These are phyloP conservation scores for Adansonia gregorii DNA, from an alignment of 441 rosid genomes.

Conservation along the genomic window DNA sequence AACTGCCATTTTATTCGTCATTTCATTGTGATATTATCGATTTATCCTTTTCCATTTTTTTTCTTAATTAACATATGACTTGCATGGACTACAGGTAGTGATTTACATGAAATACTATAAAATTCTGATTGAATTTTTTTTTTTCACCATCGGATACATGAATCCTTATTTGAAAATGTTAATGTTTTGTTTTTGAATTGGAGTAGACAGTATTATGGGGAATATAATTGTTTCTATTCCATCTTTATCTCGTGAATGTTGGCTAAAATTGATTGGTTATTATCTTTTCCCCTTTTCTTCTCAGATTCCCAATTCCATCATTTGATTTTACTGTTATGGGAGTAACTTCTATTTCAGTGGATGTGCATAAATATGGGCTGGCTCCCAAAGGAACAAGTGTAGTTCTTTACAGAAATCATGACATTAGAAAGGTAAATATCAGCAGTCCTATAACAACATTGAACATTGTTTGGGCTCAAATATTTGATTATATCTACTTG, in stretches of 20 bases:
- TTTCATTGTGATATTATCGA: not conserved
- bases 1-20: not conserved
- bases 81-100: constrained; percentile 13
- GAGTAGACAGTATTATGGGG: not conserved
- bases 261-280: constrained; percentile 5
- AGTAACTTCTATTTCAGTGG: constrained; percentile 89
- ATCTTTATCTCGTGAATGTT: not conserved
- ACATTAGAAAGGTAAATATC: constrained; percentile 77
- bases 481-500: constrained; percentile 6
- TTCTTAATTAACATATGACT: not conserved
- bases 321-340: constrained; percentile 91
- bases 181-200: constrained; percentile 13
- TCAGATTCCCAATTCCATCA: constrained; percentile 79
- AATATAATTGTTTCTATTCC: constrained; percentile 6
- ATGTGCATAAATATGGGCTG: constrained; percentile 94
- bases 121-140: not conserved
- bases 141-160: not conserved
- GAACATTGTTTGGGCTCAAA: constrained; percentile 21
- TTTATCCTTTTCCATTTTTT: constrained; percentile 2
- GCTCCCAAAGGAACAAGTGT: constrained; percentile 97
- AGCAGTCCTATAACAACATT: not conserved
- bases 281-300: constrained; percentile 23
- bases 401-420: constrained; percentile 93
- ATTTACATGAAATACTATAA: not conserved
- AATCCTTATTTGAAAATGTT: constrained; percentile 10